Percentiles rank a stretch among this genome's conserved stretches.
Evolutionary conservation across 1,139 yeast genomes (phyloP).

Genomic region (Debaryomyces singareniensis): DNA sequence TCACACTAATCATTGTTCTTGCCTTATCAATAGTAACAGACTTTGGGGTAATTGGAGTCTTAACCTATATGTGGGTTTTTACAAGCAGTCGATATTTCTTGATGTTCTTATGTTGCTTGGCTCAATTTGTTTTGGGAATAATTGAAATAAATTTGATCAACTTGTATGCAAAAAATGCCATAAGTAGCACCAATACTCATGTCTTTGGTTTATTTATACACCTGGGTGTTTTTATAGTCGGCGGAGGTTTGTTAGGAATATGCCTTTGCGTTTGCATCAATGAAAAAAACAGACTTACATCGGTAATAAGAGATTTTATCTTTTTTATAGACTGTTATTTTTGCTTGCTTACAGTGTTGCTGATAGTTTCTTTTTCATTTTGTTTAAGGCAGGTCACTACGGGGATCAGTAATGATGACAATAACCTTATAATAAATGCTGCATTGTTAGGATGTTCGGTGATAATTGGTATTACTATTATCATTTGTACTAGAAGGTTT

Average conservation of each 20-base stretch:
- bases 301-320: constrained; percentile 1
- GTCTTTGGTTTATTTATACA: constrained; percentile 2
- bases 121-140: constrained; percentile 11
- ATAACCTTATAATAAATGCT: constrained; percentile 5
- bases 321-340: constrained; percentile 6
- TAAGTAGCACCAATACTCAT: not conserved
- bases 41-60: constrained; percentile 9
- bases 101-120: constrained; percentile 9
- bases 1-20: not conserved
- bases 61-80: constrained; percentile 9
- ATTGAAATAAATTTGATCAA: constrained; percentile 10
- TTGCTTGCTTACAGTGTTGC: constrained; percentile 1
- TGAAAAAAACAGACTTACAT: constrained; percentile 1
- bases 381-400: constrained; percentile 3
- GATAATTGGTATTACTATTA: constrained; percentile 6
- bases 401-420: constrained; percentile 8
- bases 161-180: not conserved
- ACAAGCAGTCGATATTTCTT: constrained; percentile 8
- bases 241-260: constrained; percentile 4
- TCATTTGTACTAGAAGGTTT: constrained; percentile 11
- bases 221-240: constrained; percentile 2
- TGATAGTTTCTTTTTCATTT: constrained; percentile 4
- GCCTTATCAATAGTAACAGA: constrained; percentile 9
- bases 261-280: constrained; percentile 2
- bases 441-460: constrained; percentile 9